Evolutionary conservation across 345 rosid genomes (phyloP), one percentile per base, ranked within the genome.

Genomic region (Brassica carinata): DNA sequence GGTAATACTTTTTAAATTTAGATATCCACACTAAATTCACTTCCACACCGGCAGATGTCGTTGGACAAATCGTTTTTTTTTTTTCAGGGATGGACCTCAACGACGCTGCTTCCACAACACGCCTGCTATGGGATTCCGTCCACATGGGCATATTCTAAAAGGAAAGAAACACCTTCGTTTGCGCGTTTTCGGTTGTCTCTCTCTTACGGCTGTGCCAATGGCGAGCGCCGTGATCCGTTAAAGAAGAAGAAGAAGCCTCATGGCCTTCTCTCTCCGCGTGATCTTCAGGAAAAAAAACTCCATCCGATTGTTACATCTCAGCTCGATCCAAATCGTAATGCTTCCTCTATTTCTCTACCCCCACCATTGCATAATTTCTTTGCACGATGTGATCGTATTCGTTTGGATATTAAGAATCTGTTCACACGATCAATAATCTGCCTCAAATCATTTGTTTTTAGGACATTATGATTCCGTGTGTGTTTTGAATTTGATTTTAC

Each of bases 211-310:
- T 71, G 64, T 61, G 83, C 61, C 77, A 43, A 83, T 84, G 89
- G 89, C 72, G 73, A 76, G 15, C 82, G 77, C 83, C 82, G 91
- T 90, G 88, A 90, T 89, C 90, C 80, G 87, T 83, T 77, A 77
- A 55, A 72, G 82, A 61, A 38, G 83, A 64, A 38, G 83, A 64
- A 38, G 73, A 66, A 5, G 29, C 53, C 0, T 73, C 68, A 4
- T 34, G 62, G 18, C 77, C 58, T 30, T 69, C 83, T 73, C 45
- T 45, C 75, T 71, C 64, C 73, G 77, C 77, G n/a, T 83, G 79
- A 68, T 82, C 81, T 31, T 33, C 15, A 58, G 2, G 0, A 27
- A 27, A 26, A n/a, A n/a, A 11, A n/a, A 26, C 77, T 48, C 72
- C 64, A 8, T 51, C 64, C 77, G 69, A 19, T 45, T 79, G 55